Conservation (phyloP, 108 stramenopile species). For the Pseudonitzschia pungens region DNA sequence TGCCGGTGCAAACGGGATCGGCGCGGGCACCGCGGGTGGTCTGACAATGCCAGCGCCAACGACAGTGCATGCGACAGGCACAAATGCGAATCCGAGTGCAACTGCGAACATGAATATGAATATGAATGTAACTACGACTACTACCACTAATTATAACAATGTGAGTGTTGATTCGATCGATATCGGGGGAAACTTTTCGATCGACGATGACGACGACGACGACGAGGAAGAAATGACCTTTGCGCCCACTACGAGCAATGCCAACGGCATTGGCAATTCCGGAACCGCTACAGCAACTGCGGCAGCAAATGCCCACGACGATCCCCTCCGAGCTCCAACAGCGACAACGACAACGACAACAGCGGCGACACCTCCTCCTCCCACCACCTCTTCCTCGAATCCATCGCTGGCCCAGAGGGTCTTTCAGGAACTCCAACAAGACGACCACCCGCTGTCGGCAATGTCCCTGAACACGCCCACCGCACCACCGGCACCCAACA, state of each 20-base stretch:
- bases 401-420: neutral
- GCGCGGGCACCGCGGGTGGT: neutral
- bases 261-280: neutral
- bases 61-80: too few species aligned
- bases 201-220: conserved; percentile 33
- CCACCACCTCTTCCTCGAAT: too few species aligned
- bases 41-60: neutral
- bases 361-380: neutral
- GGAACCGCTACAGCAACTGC: neutral
- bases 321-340: conserved; percentile 12
- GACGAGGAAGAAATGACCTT: neutral
- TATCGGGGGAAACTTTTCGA: conserved; percentile 19
- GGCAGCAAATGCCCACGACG: neutral
- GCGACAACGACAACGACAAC: neutral
- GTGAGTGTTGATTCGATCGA: neutral
- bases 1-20: neutral
- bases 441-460: conserved; percentile 1
- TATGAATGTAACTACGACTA: too few species aligned
- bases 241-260: neutral
- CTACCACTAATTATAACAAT: too few species aligned
- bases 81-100: neutral
- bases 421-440: neutral
- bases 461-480: neutral
- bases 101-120: neutral
- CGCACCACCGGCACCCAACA: neutral